These are phyloP conservation scores for Mariannaea sp. DNA, from an alignment of 2,329 filamentous ascomycete species.

Conservation along the genomic window DNA sequence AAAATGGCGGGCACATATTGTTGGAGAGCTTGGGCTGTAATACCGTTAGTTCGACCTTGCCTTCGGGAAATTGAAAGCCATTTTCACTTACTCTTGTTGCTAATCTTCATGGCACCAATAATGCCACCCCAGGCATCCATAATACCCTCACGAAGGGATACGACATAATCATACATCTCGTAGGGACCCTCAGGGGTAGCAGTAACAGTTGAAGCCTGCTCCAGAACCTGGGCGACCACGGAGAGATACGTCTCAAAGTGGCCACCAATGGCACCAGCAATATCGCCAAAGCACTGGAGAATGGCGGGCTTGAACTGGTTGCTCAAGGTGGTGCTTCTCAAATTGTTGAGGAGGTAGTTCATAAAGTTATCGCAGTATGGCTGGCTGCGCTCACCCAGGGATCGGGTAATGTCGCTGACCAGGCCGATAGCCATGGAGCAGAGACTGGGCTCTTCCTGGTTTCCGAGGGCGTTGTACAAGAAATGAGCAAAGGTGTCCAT, in stretches of 20 bases:
- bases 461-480: conserved; percentile 90
- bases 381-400: conserved; percentile 86
- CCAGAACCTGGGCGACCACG: conserved; percentile 90
- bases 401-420: conserved; percentile 93
- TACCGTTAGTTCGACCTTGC: conserved; percentile 32
- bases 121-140: conserved; percentile 99
- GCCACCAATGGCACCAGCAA: conserved; percentile 89
- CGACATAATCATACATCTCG: conserved; percentile 96
- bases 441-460: conserved; percentile 91
- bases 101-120: conserved; percentile 89
- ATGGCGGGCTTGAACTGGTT: conserved; percentile 99
- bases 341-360: conserved; percentile 94
- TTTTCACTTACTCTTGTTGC: conserved; percentile 68
- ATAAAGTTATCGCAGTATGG: conserved; percentile 97
- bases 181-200: conserved; percentile 80
- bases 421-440: conserved; percentile 98
- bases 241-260: conserved; percentile 92
- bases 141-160: conserved; percentile 93
- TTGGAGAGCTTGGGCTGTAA: conserved; percentile 68
- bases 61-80: not conserved
- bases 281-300: conserved; percentile 96
- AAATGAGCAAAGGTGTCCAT: conserved; percentile 95
- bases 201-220: conserved; percentile 86
- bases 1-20: conserved; percentile 87
- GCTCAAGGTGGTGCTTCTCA: conserved; percentile 83